Conservation (phyloP, 371 early-diverging fungal species). For the Mucor irregularis region DNA sequence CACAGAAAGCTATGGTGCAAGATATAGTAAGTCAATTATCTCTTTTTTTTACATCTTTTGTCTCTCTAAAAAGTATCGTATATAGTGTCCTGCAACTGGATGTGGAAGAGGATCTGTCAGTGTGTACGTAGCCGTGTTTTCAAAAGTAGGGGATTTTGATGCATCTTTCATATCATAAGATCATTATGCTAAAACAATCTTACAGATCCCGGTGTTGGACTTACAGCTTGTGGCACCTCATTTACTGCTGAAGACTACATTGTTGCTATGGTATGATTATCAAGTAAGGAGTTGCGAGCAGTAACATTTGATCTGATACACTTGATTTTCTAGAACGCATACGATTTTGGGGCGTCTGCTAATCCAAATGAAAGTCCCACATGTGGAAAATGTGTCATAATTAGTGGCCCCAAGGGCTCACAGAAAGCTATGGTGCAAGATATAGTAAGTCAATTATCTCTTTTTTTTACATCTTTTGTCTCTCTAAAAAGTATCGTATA, state of each 20-base stretch:
- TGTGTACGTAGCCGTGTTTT: slow-evolving; percentile 45
- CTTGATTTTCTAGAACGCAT: slow-evolving; percentile 27
- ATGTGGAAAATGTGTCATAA: slow-evolving; percentile 43
- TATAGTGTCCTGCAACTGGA: slow-evolving; percentile 38
- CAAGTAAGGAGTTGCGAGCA: neutral
- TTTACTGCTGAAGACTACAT: slow-evolving; percentile 42
- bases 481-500: neutral
- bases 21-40: slow-evolving; percentile 34
- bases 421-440: slow-evolving; percentile 47
- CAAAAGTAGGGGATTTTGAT: slow-evolving; percentile 29
- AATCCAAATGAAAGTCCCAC: slow-evolving; percentile 48
- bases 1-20: slow-evolving; percentile 41
- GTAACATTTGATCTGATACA: neutral
- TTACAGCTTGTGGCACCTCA: slow-evolving; percentile 40
- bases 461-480: neutral
- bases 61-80: neutral
- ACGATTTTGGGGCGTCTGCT: slow-evolving; percentile 41
- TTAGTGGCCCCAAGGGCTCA: slow-evolving; percentile 40
- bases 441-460: slow-evolving; percentile 25
- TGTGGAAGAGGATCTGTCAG: slow-evolving; percentile 46
- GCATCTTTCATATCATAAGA: no score
- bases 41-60: neutral
- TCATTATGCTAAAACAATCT: no score
- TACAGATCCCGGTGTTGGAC: slow-evolving; percentile 50
- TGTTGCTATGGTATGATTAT: slow-evolving; percentile 40